These are phyloP conservation scores for Sphaerulina musiva DNA, from an alignment of 2,329 filamentous ascomycete species.

Conservation along the genomic window DNA sequence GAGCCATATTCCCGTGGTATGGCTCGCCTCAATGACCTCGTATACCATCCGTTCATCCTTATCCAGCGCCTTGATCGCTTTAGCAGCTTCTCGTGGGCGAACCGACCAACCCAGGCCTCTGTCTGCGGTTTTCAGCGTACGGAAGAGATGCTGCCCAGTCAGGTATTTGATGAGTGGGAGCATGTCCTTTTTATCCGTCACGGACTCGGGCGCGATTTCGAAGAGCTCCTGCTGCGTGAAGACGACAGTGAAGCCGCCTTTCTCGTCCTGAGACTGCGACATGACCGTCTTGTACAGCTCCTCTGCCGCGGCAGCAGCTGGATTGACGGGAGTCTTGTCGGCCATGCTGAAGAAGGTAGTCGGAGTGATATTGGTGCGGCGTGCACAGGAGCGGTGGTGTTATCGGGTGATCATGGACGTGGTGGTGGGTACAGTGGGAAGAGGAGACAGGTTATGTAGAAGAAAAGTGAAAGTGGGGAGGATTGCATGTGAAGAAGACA, in stretches of 20 bases:
- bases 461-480: too few species aligned
- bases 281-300: conserved; percentile 27
- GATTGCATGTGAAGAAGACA: too few species aligned
- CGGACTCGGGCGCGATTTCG: conserved; percentile 17
- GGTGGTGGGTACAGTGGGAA: neutral
- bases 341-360: conserved; percentile 13
- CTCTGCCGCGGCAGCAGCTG: conserved; percentile 23
- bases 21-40: conserved; percentile 78
- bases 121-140: conserved; percentile 26
- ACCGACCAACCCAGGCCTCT: conserved; percentile 28
- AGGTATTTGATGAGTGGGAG: conserved; percentile 31
- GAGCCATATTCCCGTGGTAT: conserved; percentile 82
- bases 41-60: conserved; percentile 79
- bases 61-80: conserved; percentile 42
- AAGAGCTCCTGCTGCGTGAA: conserved; percentile 32
- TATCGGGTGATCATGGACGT: conserved; percentile 23
- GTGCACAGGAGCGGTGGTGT: conserved; percentile 8
- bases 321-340: conserved; percentile 3
- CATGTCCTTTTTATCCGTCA: conserved; percentile 22
- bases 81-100: conserved; percentile 23
- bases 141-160: conserved; percentile 28
- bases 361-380: conserved; percentile 2
- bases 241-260: conserved; percentile 25
- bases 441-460: neutral
- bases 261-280: conserved; percentile 23